Percentiles rank a stretch among this genome's conserved stretches.
These are phyloP conservation scores for Fusarium sp. DNA, from an alignment of 2,329 filamentous ascomycete genomes.

Conservation along the genomic window DNA sequence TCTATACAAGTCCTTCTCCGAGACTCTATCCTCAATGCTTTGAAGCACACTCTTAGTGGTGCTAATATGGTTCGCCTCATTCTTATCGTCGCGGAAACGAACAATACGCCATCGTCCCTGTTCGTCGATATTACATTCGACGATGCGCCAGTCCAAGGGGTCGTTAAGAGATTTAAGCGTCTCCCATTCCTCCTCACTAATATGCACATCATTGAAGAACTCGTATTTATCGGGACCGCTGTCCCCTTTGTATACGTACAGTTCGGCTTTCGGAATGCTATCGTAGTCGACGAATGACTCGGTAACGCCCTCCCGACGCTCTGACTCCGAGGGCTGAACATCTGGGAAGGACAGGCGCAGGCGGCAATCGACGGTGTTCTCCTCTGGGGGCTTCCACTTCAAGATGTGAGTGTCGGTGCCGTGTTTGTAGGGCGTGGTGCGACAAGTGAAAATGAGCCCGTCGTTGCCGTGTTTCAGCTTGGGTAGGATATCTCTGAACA, in stretches of 20 bases:
- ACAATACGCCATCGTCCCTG: constrained; percentile 85
- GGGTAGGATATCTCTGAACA: constrained; percentile 89
- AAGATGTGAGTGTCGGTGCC: constrained; percentile 94
- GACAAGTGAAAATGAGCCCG: constrained; percentile 97
- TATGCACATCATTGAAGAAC: constrained; percentile 73
- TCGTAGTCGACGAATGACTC: constrained; percentile 82
- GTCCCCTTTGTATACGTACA: constrained; percentile 77
- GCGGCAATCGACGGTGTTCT: constrained; percentile 95
- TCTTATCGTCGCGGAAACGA: constrained; percentile 92
- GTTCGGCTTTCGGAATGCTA: constrained; percentile 76
- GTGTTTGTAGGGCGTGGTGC: constrained; percentile 84
- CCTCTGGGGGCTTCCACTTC: constrained; percentile 96
- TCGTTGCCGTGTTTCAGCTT: constrained; percentile 92
- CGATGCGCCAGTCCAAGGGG: constrained; percentile 85
- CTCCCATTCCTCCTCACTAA: constrained; percentile 87
- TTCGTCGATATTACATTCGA: constrained; percentile 88
- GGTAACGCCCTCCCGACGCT: constrained; percentile 74
- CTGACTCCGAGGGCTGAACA: constrained; percentile 74
- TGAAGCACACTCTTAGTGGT: constrained; percentile 89
- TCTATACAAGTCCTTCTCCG: constrained; percentile 81
- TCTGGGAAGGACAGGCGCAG: constrained; percentile 81
- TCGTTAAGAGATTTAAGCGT: constrained; percentile 77
- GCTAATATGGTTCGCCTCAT: constrained; percentile 86
- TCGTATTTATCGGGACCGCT: constrained; percentile 67
- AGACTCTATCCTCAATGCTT: constrained; percentile 88